Base-by-base conservation (phyloP, 1,139 yeast genomes). In the Diutina siamensis region DNA sequence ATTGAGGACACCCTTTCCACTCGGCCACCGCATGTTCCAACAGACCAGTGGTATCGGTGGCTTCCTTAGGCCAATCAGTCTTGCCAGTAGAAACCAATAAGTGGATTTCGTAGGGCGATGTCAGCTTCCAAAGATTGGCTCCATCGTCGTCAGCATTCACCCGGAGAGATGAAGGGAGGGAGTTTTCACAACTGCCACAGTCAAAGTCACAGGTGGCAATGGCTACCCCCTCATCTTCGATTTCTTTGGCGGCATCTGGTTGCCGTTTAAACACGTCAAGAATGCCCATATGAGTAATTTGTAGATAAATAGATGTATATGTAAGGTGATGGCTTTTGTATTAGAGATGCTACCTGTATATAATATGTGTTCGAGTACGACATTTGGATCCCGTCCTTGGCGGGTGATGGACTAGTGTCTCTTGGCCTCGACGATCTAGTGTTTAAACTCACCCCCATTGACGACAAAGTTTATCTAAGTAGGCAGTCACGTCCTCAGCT, bases 11-110 rank as follows among this genome's bases (percentile, higher is more conserved):
- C 57, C 61, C 33, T 9, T 27, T 68, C 85, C 85, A 81, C 8
- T 56, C 45, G 9, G 63, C 59, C 9, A 83, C 68, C 9, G 64
- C 65, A 42, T 71, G 55, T 44, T 83, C 74, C 33, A 87, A 68
- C 0, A 81, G 69, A 2, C 73, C 71, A 22, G 62, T 49, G 3
- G 65, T 74, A 44, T 76, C 82, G 9, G 74, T 64, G 12, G 95
- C 87, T 57, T 83, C 83, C 51, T 78, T 94, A 5, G 64, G 67
- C 97, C 98, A 92, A 62, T 92, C 95, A 1, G 76, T 60, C 53
- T 80, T 79, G 13, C 94, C 94, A 0, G 97, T 87, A 2, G 95
- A 81, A 0, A 89, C 80, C 18, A 88, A 62, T 31, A 87, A 65
- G 53, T 89, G 97, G 20, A 83, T 57, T 5, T 79, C 82, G 48